Percentiles rank a stretch among this genome's conserved stretches.
These are phyloP conservation scores for Mycena belliarum DNA, from an alignment of 768 basidiomycete genomes.

Conservation along the genomic window DNA sequence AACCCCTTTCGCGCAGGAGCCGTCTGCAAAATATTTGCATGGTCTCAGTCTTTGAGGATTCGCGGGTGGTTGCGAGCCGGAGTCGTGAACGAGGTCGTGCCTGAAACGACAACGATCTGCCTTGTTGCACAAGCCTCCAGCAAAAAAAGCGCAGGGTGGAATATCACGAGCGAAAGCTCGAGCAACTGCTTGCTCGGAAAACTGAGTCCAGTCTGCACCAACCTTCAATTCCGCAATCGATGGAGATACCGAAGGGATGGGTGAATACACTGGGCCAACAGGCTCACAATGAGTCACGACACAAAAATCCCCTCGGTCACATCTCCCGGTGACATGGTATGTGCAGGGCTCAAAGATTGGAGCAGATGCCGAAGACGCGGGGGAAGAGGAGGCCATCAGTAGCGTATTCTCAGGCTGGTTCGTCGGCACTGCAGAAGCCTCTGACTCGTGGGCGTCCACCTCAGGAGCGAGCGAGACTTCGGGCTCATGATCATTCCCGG, in stretches of 20 bases:
- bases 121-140: not conserved
- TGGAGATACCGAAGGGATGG: constrained; percentile 13
- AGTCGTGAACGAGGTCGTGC: not conserved
- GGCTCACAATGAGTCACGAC: constrained; percentile 2
- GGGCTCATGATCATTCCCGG: not conserved
- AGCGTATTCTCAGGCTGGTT: too few species aligned
- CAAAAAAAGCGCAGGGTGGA: not conserved
- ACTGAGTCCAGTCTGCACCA: constrained; percentile 8
- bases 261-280: not conserved
- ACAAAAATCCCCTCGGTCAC: constrained; percentile 13
- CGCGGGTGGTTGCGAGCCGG: not conserved
- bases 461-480: not conserved
- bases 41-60: not conserved
- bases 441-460: not conserved
- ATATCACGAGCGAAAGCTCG: not conserved
- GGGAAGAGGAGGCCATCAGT: not conserved
- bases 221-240: not conserved
- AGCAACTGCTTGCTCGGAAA: constrained; percentile 4
- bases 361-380: not conserved
- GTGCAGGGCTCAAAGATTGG: constrained; percentile 13
- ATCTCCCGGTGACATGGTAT: constrained; percentile 6
- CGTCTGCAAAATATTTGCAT: constrained; percentile 12
- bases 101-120: not conserved
- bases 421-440: not conserved
- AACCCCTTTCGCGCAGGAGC: not conserved